Conservation (phyloP, 2,329 filamentous ascomycete genomes). For the Pseudocercospora fuligena region DNA sequence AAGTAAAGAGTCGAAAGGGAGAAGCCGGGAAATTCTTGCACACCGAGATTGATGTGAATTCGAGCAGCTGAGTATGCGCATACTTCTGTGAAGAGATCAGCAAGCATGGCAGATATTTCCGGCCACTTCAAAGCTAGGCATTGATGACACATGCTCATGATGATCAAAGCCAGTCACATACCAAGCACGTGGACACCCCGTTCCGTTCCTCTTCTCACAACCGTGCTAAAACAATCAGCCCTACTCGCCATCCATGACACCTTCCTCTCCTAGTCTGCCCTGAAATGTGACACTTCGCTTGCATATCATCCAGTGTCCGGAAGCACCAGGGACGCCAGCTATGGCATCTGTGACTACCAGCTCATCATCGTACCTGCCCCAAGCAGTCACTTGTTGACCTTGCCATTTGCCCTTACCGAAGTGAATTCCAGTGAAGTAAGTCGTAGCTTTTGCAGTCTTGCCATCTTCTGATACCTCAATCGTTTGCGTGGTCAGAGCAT, state of each 20-base stretch:
- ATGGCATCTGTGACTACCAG: conserved; percentile 37
- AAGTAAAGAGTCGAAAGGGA: neutral
- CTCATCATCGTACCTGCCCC: conserved; percentile 48
- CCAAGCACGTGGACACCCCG: neutral
- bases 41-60: neutral
- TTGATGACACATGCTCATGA: neutral
- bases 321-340: conserved; percentile 39
- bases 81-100: neutral
- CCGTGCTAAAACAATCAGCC: neutral
- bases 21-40: neutral
- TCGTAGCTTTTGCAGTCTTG: conserved; percentile 43
- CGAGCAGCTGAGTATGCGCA: neutral
- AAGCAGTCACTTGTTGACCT: conserved; percentile 48
- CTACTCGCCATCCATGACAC: conserved; percentile 40
- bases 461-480: conserved; percentile 42
- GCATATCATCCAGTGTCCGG: conserved; percentile 47
- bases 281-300: conserved; percentile 46
- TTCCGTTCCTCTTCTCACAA: neutral
- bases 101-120: neutral
- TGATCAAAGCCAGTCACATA: neutral
- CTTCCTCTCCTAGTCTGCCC: conserved; percentile 41
- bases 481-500: conserved; percentile 49
- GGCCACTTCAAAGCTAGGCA: neutral
- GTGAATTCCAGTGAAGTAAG: conserved; percentile 50
- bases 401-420: conserved; percentile 50